Evolutionary conservation across 2,329 filamentous ascomycete species (phyloP).

Genomic region (Xenosphaeropsis pyriputrescens): DNA sequence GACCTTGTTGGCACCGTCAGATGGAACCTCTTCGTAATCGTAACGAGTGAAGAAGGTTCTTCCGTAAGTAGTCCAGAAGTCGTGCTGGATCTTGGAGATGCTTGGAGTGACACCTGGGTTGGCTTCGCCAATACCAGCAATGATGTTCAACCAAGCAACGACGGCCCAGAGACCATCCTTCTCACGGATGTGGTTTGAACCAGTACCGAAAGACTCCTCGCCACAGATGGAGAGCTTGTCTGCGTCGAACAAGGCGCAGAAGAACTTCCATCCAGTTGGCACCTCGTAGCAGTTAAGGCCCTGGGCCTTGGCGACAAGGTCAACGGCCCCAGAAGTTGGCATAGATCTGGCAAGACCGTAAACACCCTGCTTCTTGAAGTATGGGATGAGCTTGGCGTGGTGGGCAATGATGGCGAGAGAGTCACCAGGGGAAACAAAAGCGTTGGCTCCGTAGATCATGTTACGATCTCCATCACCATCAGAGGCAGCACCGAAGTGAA

Average conservation of each 20-base stretch:
- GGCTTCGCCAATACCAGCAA: constrained; percentile 80
- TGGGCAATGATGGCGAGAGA: constrained; percentile 97
- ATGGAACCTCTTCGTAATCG: constrained; percentile 93
- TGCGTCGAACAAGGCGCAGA: constrained; percentile 88
- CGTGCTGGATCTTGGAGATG: constrained; percentile 90
- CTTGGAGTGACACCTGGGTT: constrained; percentile 69
- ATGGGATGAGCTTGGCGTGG: constrained; percentile 90
- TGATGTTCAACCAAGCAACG: constrained; percentile 97
- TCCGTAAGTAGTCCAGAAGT: constrained; percentile 94
- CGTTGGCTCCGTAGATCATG: constrained; percentile 98
- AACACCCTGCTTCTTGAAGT: constrained; percentile 95
- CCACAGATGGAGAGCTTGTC: constrained; percentile 97
- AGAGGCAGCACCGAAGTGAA: constrained; percentile 92
- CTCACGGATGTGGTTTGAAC: constrained; percentile 96
- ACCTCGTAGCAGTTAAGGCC: constrained; percentile 89
- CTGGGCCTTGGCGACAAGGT: constrained; percentile 91
- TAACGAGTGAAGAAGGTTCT: constrained; percentile 98
- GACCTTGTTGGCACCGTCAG: constrained; percentile 80
- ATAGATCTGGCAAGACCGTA: constrained; percentile 93
- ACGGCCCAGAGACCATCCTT: constrained; percentile 98
- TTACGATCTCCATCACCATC: constrained; percentile 97
- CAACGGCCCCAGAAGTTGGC: constrained; percentile 91
- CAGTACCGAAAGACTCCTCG: constrained; percentile 95
- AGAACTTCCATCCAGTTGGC: constrained; percentile 98
- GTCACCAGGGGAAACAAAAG: constrained; percentile 94